Evolutionary conservation across 352 stramenopile genomes (phyloP).

Genomic region (Ophiocytium majus): DNA sequence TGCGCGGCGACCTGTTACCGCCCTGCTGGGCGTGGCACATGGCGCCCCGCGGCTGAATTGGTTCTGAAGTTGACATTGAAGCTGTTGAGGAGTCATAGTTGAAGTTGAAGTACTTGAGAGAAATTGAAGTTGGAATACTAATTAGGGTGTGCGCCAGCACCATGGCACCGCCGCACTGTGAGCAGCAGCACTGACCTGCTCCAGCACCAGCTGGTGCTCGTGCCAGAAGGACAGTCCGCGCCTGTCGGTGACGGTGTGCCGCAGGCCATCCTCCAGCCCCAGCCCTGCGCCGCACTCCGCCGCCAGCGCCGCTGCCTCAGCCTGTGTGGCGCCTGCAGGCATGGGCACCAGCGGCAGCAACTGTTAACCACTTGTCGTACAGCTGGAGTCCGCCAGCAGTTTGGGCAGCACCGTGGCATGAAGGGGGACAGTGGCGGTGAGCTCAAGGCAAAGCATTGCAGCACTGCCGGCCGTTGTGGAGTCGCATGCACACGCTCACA

Average conservation of each 20-base stretch:
- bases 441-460: neutral
- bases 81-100: neutral
- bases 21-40: too few relatives aligned
- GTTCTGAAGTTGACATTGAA: neutral
- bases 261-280: neutral
- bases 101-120: too few relatives aligned
- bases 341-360: too few relatives aligned
- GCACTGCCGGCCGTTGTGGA: neutral
- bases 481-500: neutral
- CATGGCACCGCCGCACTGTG: neutral
- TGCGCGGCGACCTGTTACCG: too few relatives aligned
- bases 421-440: neutral
- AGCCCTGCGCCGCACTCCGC: neutral
- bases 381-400: neutral
- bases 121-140: neutral
- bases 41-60: too few relatives aligned
- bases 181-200: neutral
- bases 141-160: neutral
- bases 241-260: neutral
- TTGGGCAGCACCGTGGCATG: neutral
- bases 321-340: too few relatives aligned
- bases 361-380: neutral
- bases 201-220: neutral
- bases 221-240: neutral
- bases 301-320: neutral